phyloP scores from a whole-genome alignment of 441 rosid species.

The Eutrema salsugineum region DNA sequence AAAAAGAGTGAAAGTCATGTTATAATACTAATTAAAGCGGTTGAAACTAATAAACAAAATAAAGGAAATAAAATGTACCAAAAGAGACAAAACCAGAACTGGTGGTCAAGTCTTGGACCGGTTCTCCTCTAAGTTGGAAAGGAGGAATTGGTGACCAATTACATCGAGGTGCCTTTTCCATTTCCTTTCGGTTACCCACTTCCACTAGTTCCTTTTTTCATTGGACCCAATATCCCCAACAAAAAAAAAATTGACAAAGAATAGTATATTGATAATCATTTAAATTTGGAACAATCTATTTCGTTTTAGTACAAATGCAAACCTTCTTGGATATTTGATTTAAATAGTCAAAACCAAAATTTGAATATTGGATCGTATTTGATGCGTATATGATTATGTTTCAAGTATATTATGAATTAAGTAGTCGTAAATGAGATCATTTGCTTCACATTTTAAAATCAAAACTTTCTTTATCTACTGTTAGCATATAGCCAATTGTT shows the following conservation, averaged over 20 bases:
- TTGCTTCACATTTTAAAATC: neutral
- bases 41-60: neutral
- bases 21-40: neutral
- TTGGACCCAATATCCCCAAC: neutral
- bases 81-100: constrained; percentile 85
- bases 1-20: neutral
- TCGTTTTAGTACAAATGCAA: neutral
- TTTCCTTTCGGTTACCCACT: constrained; percentile 60
- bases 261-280: neutral
- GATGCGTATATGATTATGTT: neutral
- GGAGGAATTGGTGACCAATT: constrained; percentile 93
- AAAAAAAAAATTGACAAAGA: neutral
- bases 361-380: neutral
- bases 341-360: neutral
- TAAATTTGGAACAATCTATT: neutral
- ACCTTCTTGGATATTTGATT: neutral
- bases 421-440: neutral
- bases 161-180: constrained; percentile 80
- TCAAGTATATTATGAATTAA: neutral
- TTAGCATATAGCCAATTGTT: neutral
- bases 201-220: constrained; percentile 65
- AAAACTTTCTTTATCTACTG: too few relatives aligned
- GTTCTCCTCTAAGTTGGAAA: constrained; percentile 76
- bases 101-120: constrained; percentile 73
- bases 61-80: constrained; percentile 35